These are phyloP conservation scores for Amanita pallidorosea DNA, from an alignment of 768 basidiomycete genomes.

Conservation along the genomic window DNA sequence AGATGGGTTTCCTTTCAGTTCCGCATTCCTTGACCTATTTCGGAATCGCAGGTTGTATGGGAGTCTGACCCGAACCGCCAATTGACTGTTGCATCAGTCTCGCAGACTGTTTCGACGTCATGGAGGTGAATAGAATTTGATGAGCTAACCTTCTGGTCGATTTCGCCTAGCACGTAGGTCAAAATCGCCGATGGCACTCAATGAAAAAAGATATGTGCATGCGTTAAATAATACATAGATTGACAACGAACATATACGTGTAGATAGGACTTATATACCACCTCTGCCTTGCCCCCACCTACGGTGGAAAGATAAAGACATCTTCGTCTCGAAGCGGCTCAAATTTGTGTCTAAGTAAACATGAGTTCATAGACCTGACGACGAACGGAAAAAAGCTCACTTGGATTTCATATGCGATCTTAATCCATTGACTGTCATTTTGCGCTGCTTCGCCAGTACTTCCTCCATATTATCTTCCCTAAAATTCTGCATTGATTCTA, in stretches of 20 bases:
- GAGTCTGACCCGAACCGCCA: conserved; percentile 52
- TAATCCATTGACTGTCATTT: conserved; percentile 2
- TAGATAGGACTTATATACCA: not conserved
- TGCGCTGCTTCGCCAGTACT: not conserved
- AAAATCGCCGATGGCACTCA: too few species aligned
- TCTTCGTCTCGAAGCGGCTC: not conserved
- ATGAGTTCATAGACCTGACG: not conserved
- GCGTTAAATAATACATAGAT: too few species aligned
- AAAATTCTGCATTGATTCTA: not conserved
- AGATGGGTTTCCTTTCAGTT: conserved; percentile 10
- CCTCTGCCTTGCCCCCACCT: not conserved
- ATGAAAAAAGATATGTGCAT: too few species aligned
- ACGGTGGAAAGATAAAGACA: not conserved
- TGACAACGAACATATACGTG: not conserved
- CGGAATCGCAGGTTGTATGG: conserved; percentile 34
- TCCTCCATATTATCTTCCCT: not conserved
- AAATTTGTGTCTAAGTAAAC: not conserved
- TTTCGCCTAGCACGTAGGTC: not conserved
- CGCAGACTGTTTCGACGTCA: conserved; percentile 27
- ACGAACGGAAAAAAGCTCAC: not conserved
- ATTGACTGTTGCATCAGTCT: conserved; percentile 25
- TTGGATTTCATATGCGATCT: conserved; percentile 3
- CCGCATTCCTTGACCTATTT: not conserved
- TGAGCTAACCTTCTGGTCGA: not conserved
- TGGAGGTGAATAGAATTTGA: conserved; percentile 27